A percentile compares a stretch with the other conserved stretches of the same genome.
phyloP scores from a whole-genome alignment of 495 filamentous ascomycete species.

The Cairneyella variabilis region DNA sequence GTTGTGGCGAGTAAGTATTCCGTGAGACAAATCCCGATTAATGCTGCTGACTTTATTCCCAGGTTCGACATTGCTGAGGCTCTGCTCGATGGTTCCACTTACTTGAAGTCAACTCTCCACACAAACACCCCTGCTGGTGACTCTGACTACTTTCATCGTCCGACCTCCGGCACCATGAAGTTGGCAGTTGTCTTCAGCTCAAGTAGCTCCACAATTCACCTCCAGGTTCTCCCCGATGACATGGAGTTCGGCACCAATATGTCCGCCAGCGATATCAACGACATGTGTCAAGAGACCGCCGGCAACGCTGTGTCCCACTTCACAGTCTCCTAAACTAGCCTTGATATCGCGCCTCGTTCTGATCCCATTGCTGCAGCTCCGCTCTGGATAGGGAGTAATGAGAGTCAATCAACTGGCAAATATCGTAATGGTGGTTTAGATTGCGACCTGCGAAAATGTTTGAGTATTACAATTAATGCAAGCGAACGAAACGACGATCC shows the following conservation, averaged over 20 bases:
- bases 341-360: too few species aligned
- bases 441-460: too few species aligned
- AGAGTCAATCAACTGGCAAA: too few species aligned
- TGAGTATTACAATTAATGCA: too few species aligned
- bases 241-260: constrained; percentile 31
- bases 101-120: constrained; percentile 58
- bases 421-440: too few species aligned
- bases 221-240: constrained; percentile 33
- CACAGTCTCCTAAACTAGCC: constrained; percentile 17
- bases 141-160: constrained; percentile 62
- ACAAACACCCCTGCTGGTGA: constrained; percentile 49
- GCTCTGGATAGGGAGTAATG: not conserved
- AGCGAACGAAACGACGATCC: too few species aligned
- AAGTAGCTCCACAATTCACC: constrained; percentile 34
- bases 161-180: constrained; percentile 48
- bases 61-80: constrained; percentile 65
- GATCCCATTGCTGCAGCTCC: too few species aligned
- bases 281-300: constrained; percentile 25
- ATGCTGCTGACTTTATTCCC: not conserved
- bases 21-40: not conserved
- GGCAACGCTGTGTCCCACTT: constrained; percentile 27
- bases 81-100: constrained; percentile 43
- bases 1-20: constrained; percentile 55
- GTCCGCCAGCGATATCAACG: constrained; percentile 30
- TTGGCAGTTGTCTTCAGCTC: constrained; percentile 56